These are phyloP conservation scores for Vitellaria paradoxa DNA, from an alignment of 179 eudicot species.

Conservation along the genomic window DNA sequence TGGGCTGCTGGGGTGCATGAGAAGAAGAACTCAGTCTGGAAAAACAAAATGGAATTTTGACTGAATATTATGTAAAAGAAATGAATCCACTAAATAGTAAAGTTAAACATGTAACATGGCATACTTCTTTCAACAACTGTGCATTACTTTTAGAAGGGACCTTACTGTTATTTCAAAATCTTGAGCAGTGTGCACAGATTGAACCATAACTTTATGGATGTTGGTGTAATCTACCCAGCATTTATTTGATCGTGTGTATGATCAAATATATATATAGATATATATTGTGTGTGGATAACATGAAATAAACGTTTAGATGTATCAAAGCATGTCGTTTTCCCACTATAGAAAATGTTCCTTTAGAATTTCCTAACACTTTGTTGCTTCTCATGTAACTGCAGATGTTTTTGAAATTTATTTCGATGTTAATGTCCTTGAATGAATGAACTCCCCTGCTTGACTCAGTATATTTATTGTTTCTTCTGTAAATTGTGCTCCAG, in stretches of 20 bases:
- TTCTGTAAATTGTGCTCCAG: slow-evolving; percentile 39
- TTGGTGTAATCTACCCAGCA: not conserved
- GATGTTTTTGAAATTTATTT: slow-evolving; percentile 12
- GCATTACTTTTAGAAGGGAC: not conserved
- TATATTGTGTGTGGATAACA: too few relatives aligned
- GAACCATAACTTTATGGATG: not conserved
- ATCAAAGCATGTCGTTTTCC: not conserved
- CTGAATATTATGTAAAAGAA: not conserved
- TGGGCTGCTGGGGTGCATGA: too few relatives aligned
- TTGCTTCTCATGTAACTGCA: not conserved
- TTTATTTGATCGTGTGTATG: too few relatives aligned
- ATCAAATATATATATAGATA: too few relatives aligned
- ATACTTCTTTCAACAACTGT: not conserved
- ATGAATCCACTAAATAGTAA: not conserved
- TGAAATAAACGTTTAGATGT: not conserved
- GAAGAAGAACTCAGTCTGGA: too few relatives aligned
- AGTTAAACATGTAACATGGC: not conserved
- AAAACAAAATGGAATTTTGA: too few relatives aligned
- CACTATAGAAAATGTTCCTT: not conserved
- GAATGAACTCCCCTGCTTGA: slow-evolving; percentile 13
- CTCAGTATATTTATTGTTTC: slow-evolving; percentile 13
- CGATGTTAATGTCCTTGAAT: not conserved
- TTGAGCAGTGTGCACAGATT: not conserved
- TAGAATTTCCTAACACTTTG: not conserved
- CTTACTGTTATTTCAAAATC: not conserved